These are phyloP conservation scores for Haematococcus lacustris DNA, from an alignment of 139 green algal genomes.

Conservation along the genomic window DNA sequence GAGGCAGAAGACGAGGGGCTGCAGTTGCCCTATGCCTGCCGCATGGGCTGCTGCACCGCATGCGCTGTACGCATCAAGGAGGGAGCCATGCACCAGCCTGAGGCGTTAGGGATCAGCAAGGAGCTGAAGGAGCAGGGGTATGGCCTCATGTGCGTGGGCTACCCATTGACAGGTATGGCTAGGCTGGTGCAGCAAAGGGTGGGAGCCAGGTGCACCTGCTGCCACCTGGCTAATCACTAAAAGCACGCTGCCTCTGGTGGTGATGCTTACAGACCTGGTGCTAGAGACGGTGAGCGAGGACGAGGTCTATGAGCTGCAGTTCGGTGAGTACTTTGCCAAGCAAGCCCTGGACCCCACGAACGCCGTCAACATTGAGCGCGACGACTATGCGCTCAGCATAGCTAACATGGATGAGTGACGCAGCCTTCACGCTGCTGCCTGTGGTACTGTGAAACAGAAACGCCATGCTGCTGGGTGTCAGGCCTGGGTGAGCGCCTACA, in stretches of 20 bases:
- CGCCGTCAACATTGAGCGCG: slow-evolving; percentile 53
- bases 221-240: no score
- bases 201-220: no score
- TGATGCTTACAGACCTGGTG: slow-evolving; percentile 30
- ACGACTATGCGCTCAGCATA: slow-evolving; percentile 87
- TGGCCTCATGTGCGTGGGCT: slow-evolving; percentile 91
- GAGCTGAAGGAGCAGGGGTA: slow-evolving; percentile 76
- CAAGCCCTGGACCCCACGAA: slow-evolving; percentile 64
- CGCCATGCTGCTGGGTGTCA: no score
- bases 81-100: slow-evolving; percentile 27
- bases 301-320: slow-evolving; percentile 96
- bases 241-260: no score
- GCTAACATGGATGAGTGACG: slow-evolving; percentile 83
- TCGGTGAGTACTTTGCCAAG: slow-evolving; percentile 70
- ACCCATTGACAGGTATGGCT: slow-evolving; percentile 33
- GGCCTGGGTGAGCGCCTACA: no score
- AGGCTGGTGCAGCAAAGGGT: no score
- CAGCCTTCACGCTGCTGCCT: no score
- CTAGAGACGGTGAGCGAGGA: slow-evolving; percentile 86
- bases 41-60: slow-evolving; percentile 96
- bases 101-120: slow-evolving; percentile 63
- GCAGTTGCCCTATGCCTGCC: slow-evolving; percentile 89
- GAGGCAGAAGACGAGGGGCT: slow-evolving; percentile 89
- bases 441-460: no score
- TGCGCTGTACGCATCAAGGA: slow-evolving; percentile 80